These are phyloP conservation scores for Alloascoidea africana DNA, from an alignment of 805 yeast species.

Conservation along the genomic window DNA sequence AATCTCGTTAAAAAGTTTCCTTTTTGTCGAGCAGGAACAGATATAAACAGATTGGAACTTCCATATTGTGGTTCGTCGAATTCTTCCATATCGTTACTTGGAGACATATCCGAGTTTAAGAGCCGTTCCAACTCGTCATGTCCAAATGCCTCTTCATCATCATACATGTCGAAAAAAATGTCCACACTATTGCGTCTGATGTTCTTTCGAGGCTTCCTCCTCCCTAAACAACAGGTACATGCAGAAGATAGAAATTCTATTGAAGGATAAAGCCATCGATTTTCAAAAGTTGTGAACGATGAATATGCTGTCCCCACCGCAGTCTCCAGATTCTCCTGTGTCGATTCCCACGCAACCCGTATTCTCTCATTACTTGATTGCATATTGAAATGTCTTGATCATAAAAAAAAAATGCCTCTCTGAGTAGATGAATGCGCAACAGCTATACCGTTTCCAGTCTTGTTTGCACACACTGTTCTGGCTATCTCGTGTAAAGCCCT, in stretches of 20 bases:
- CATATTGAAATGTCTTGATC: constrained; percentile 2
- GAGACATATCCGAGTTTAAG: constrained; percentile 7
- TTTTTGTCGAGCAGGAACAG: constrained; percentile 4
- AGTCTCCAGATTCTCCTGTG: constrained; percentile 13
- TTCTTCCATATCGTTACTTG: constrained; percentile 4
- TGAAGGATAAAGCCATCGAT: constrained; percentile 8
- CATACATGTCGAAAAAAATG: constrained; percentile 14
- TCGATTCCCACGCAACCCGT: constrained; percentile 11
- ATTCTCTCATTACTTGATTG: constrained; percentile 8
- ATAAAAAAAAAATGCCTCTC: too few relatives aligned
- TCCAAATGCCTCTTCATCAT: constrained; percentile 11
- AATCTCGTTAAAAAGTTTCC: background rate
- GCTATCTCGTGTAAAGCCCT: too few relatives aligned
- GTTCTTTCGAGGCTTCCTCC: constrained; percentile 5
- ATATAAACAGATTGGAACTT: background rate
- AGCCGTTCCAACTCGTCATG: constrained; percentile 13
- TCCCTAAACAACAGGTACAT: constrained; percentile 5
- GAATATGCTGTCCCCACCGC: constrained; percentile 12
- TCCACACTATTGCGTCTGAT: constrained; percentile 10
- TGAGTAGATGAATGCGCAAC: too few relatives aligned
- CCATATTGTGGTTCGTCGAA: constrained; percentile 5
- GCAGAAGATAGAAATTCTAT: constrained; percentile 1
- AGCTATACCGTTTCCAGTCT: too few relatives aligned
- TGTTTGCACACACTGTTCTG: too few relatives aligned
- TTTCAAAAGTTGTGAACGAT: constrained; percentile 8